A percentile compares a stretch with the other conserved stretches of the same genome.
phyloP scores from a whole-genome alignment of 768 basidiomycete genomes.

The Suillus sp. region DNA sequence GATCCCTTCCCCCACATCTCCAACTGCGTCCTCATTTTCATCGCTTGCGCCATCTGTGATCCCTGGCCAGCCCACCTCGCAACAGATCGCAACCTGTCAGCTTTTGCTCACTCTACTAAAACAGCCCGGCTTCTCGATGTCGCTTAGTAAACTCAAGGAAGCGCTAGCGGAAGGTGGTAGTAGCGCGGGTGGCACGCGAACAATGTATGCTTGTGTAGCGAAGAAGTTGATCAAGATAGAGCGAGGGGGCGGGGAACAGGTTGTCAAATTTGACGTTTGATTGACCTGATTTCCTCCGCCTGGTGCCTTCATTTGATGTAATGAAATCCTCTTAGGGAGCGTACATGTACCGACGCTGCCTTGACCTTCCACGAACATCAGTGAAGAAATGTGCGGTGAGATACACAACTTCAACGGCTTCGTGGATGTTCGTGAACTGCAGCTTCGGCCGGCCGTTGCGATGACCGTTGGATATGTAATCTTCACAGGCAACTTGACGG shows the following conservation, averaged over 20 bases:
- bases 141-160: slow-evolving; percentile 65
- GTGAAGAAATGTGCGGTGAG: too few relatives aligned
- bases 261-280: slow-evolving; percentile 69
- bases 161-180: slow-evolving; percentile 45
- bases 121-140: slow-evolving; percentile 55
- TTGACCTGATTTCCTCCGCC: slow-evolving; percentile 29
- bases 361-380: not conserved
- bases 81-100: slow-evolving; percentile 73
- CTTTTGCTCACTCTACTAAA: slow-evolving; percentile 62
- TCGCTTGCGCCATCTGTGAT: slow-evolving; percentile 40
- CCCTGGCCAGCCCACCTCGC: slow-evolving; percentile 51
- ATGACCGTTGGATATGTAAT: too few relatives aligned
- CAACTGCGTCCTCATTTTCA: slow-evolving; percentile 56
- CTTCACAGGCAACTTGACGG: too few relatives aligned
- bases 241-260: slow-evolving; percentile 71
- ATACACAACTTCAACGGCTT: not conserved
- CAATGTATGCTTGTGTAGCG: slow-evolving; percentile 78
- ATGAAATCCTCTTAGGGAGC: not conserved
- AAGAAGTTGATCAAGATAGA: slow-evolving; percentile 80
- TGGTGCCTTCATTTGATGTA: not conserved
- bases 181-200: slow-evolving; percentile 55
- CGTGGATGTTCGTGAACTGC: not conserved
- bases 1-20: slow-evolving; percentile 55
- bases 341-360: not conserved
- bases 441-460: not conserved